Evolutionary conservation across 495 filamentous ascomycete genomes (phyloP).

Genomic region (Penicillium cataractarum): DNA sequence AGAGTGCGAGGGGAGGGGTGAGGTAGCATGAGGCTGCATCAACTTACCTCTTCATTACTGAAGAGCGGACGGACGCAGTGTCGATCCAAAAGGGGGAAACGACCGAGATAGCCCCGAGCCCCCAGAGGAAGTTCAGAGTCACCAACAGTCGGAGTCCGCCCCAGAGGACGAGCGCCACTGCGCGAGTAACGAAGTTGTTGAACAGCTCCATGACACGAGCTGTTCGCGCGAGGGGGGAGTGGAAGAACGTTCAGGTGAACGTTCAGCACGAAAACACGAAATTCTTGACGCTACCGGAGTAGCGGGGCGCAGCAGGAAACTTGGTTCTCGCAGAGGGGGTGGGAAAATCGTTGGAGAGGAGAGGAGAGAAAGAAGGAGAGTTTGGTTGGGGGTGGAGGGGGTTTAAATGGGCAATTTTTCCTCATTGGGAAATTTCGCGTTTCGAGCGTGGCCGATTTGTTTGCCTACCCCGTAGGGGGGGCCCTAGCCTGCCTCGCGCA

Average conservation of each 20-base stretch:
- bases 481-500: not conserved
- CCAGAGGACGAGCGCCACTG: not conserved
- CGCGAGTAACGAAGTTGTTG: not conserved
- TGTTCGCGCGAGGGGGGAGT: not conserved
- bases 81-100: not conserved
- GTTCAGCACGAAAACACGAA: not conserved
- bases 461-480: too few species aligned
- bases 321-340: not conserved
- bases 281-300: not conserved
- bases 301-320: not conserved
- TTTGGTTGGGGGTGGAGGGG: not conserved
- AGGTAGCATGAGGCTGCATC: not conserved
- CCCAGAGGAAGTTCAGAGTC: not conserved
- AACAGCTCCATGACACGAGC: not conserved
- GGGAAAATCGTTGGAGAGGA: not conserved
- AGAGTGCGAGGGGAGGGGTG: not conserved
- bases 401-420: not conserved
- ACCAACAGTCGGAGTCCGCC: not conserved
- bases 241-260: slow-evolving; percentile 1
- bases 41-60: slow-evolving; percentile 1
- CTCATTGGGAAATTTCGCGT: not conserved
- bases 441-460: not conserved
- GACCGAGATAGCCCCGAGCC: not conserved
- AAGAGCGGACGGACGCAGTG: not conserved
- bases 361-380: not conserved